Evolutionary conservation across 2,329 filamentous ascomycete species (phyloP), one percentile per base, ranked within the genome.

Genomic region (Corinectria fuckeliana): DNA sequence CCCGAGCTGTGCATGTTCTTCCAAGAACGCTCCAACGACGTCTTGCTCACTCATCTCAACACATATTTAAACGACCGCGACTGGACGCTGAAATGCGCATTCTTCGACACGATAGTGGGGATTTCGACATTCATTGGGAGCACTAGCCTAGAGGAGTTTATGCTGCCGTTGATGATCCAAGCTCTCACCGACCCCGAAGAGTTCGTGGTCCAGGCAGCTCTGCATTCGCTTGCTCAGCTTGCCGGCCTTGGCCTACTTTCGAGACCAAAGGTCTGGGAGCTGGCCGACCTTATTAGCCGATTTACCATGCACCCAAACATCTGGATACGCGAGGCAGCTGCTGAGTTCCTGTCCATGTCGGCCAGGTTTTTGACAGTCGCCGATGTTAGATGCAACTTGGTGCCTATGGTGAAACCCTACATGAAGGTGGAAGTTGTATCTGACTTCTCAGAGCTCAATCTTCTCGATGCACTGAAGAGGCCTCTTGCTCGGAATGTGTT

Each of bases 21-120:
- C 67, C 93, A 91, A 61, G 85, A 89, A n/a, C 90, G 93, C 71
- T 91, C 94, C 1, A 97, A 96, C 73, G 95, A 99, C 72, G 92
- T 99, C n/a, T 88, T 99, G 14, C 80, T 99, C 20, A 96, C 93
- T 28, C 95, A 99, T 77, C 81, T 99, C 25, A 98, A 98, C 72
- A 99, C 95, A 0, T 99, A 99, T 70, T 79, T 99, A 8, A 99
- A 99, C 67, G 95, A 98, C 69, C 88, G 90, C 39, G 93, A 99
- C 73, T 99, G 95, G 95, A 92, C 92, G 74, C 80, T 99, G 28
- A 97, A 97, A 75, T 97, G 93, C 69, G 93, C 94, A 3, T 98
- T 98, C 73, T 97, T 99, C 70, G 93, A 97, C 71, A 92, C 93
- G 0, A 92, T 98, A 23, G 92, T 98, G 14, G 94, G 93, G 3